Evolutionary conservation across 768 basidiomycete species (phyloP).

Genomic region (Pleurotus cornucopiae): DNA sequence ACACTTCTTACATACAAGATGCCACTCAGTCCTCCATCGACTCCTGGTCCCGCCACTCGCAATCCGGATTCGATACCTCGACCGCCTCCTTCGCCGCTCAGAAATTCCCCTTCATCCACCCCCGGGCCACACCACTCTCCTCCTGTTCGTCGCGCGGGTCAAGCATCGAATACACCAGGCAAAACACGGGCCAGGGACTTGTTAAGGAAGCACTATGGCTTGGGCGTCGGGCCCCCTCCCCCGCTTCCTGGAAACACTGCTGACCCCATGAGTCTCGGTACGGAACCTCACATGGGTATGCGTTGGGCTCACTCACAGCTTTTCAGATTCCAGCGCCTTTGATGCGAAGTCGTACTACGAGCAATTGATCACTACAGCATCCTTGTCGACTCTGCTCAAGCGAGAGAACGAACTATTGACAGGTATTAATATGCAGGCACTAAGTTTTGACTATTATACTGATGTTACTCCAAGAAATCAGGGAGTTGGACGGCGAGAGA

Average conservation of each 20-base stretch:
- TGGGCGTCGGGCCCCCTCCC: conserved; percentile 70
- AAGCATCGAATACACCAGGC: conserved; percentile 20
- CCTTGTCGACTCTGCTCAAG: conserved; percentile 68
- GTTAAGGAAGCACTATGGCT: conserved; percentile 82
- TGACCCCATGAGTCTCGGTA: conserved; percentile 83
- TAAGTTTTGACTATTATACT: neutral
- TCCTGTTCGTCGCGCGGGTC: neutral
- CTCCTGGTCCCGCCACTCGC: conserved; percentile 17
- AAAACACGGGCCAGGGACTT: conserved; percentile 71
- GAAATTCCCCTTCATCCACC: conserved; percentile 27
- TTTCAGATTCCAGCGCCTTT: conserved; percentile 72
- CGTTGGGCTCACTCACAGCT: conserved; percentile 10
- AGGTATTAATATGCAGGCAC: conserved; percentile 19
- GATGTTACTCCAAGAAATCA: conserved; percentile 58
- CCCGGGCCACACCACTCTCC: conserved; percentile 9
- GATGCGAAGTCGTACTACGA: conserved; percentile 84
- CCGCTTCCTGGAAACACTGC: conserved; percentile 50
- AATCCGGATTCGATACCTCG: conserved; percentile 26
- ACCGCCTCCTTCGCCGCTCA: conserved; percentile 40
- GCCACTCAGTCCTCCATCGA: conserved; percentile 6
- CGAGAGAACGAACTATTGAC: conserved; percentile 78
- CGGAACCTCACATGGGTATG: conserved; percentile 14
- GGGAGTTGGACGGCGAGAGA: conserved; percentile 80
- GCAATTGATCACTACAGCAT: conserved; percentile 78
- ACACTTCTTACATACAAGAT: neutral